Percentiles rank a stretch among this genome's conserved stretches.
phyloP scores from a whole-genome alignment of 257 asterid species.

The Solanum megistacrolobum region DNA sequence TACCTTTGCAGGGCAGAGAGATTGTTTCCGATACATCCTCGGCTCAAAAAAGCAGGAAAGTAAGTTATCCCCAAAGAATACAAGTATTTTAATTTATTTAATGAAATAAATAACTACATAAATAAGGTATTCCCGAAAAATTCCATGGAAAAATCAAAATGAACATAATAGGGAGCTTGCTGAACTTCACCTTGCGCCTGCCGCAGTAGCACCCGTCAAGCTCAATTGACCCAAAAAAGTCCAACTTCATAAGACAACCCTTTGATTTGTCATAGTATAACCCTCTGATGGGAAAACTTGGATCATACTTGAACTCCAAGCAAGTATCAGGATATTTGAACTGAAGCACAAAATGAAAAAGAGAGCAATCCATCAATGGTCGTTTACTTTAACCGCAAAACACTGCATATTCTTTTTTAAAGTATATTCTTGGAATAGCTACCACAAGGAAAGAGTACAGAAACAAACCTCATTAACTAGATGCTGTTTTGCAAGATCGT shows the following conservation, averaged over 20 bases:
- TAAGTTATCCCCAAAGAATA: not conserved
- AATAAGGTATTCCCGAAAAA: not conserved
- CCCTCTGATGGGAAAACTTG: constrained; percentile 90
- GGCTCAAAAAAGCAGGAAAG: not conserved
- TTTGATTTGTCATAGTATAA: constrained; percentile 80
- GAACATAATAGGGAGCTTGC: not conserved
- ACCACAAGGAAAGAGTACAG: constrained; percentile 1
- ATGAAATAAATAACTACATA: not conserved
- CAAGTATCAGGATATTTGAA: constrained; percentile 83
- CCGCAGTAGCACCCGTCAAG: constrained; percentile 97
- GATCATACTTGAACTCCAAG: constrained; percentile 69
- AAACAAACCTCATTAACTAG: constrained; percentile 87
- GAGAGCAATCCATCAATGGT: not conserved
- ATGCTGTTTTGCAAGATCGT: constrained; percentile 80
- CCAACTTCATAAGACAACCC: constrained; percentile 93
- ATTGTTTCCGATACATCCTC: not conserved
- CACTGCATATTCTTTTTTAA: not conserved
- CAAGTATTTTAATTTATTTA: not conserved
- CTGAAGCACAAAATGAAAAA: constrained; percentile 30
- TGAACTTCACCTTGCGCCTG: constrained; percentile 59
- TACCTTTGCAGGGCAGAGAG: not conserved
- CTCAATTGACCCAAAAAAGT: constrained; percentile 95
- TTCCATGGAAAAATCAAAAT: not conserved
- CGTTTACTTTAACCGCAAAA: not conserved
- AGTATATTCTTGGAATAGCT: not conserved